phyloP scores from a whole-genome alignment of 257 asterid genomes.

The Schizonepeta tenuifolia region DNA sequence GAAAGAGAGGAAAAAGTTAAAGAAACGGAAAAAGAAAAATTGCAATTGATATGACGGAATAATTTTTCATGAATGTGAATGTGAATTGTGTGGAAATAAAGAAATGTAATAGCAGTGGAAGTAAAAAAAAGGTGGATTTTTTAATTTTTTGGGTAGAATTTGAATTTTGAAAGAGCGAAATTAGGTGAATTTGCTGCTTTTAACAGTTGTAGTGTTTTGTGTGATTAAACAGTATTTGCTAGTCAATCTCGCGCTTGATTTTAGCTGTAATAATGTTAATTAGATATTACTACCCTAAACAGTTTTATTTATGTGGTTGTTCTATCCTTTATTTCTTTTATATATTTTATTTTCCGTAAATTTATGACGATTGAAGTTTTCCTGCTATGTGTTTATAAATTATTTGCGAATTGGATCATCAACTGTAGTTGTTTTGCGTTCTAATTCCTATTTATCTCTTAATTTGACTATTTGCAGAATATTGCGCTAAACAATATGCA shows the following conservation, averaged over 20 bases:
- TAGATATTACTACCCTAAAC: background rate
- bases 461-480: too few species aligned
- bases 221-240: background rate
- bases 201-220: constrained; percentile 19
- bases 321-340: too few species aligned
- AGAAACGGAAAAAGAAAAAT: background rate
- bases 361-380: too few species aligned
- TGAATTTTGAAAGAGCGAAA: constrained; percentile 41
- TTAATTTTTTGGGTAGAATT: constrained; percentile 32
- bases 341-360: too few species aligned
- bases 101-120: constrained; percentile 38
- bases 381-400: too few species aligned
- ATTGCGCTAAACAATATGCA: too few species aligned
- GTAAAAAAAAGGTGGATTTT: constrained; percentile 39
- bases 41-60: constrained; percentile 25
- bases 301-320: background rate
- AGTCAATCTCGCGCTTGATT: background rate
- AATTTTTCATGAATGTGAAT: constrained; percentile 18
- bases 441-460: too few species aligned
- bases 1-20: constrained; percentile 29
- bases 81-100: constrained; percentile 39
- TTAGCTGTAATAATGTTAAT: background rate
- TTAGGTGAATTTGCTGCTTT: constrained; percentile 36
- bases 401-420: too few species aligned
- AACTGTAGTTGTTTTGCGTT: too few species aligned